phyloP scores from a whole-genome alignment of 164 flowering plant genomes.

The Dillenia turbinata region DNA sequence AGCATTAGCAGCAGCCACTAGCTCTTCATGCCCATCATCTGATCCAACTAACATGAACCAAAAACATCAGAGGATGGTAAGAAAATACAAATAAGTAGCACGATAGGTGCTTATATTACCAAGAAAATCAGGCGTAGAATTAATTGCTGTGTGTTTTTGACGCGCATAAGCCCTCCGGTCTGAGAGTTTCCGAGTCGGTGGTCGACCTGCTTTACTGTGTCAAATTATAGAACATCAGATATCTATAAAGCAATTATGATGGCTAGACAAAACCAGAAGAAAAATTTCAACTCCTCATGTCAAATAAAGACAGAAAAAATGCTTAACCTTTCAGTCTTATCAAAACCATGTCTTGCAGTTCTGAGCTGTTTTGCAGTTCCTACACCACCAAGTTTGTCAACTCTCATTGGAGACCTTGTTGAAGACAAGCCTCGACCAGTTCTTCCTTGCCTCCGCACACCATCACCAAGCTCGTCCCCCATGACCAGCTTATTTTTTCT shows the following conservation, averaged over 20 bases:
- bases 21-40: conserved; percentile 77
- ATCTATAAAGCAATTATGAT: background rate
- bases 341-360: conserved; percentile 57
- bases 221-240: conserved; percentile 15
- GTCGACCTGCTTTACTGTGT: conserved; percentile 78
- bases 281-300: no score
- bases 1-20: conserved; percentile 74
- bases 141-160: conserved; percentile 46
- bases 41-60: conserved; percentile 43
- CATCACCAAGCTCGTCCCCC: conserved; percentile 69
- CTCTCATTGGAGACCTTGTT: conserved; percentile 49
- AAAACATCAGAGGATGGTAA: conserved; percentile 1
- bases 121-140: conserved; percentile 49
- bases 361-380: conserved; percentile 79
- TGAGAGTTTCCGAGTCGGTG: conserved; percentile 71
- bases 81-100: background rate
- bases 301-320: conserved; percentile 1
- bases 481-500: conserved; percentile 62
- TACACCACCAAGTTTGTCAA: conserved; percentile 50
- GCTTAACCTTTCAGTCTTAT: conserved; percentile 69
- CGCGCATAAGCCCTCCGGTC: conserved; percentile 77
- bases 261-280: no score
- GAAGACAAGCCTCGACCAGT: conserved; percentile 56
- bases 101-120: conserved; percentile 34
- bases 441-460: conserved; percentile 75